Percentiles rank a stretch among this genome's conserved stretches.
Evolutionary conservation across 805 yeast species (phyloP).

Genomic region (Spathaspora hagerdaliae): DNA sequence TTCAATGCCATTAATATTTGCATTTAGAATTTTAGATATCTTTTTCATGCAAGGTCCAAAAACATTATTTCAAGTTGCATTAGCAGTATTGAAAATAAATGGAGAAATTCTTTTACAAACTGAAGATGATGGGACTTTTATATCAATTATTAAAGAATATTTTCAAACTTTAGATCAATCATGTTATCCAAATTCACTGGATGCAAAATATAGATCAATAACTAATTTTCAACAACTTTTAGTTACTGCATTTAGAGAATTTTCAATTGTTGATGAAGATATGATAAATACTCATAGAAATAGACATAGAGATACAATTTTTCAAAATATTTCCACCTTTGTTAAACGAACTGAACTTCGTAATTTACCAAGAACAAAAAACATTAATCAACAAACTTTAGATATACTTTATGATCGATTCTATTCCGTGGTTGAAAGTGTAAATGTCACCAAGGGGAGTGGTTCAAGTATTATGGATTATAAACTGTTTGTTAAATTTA

Average conservation of each 20-base stretch:
- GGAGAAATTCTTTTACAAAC: conserved; percentile 78
- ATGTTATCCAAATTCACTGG: conserved; percentile 69
- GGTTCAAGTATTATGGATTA: conserved; percentile 70
- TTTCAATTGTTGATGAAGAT: conserved; percentile 73
- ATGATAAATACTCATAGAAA: conserved; percentile 65
- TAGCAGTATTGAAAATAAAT: conserved; percentile 84
- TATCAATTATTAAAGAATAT: conserved; percentile 78
- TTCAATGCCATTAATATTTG: conserved; percentile 92
- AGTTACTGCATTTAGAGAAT: conserved; percentile 91
- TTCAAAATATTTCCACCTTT: conserved; percentile 82
- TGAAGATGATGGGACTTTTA: conserved; percentile 90
- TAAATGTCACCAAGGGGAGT: conserved; percentile 44
- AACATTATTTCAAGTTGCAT: conserved; percentile 85
- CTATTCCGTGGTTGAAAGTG: conserved; percentile 70
- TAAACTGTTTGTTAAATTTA: conserved; percentile 64
- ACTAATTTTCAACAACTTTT: conserved; percentile 86
- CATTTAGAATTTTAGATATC: conserved; percentile 86
- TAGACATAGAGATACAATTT: conserved; percentile 70
- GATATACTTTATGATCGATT: conserved; percentile 81
- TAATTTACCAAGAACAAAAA: conserved; percentile 70
- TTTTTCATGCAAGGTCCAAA: conserved; percentile 87
- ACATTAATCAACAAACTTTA: conserved; percentile 54
- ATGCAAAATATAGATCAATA: conserved; percentile 59
- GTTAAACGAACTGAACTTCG: conserved; percentile 90
- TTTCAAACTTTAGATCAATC: conserved; percentile 73